phyloP scores from a whole-genome alignment of 495 filamentous ascomycete genomes.

The Xylaria venustula region DNA sequence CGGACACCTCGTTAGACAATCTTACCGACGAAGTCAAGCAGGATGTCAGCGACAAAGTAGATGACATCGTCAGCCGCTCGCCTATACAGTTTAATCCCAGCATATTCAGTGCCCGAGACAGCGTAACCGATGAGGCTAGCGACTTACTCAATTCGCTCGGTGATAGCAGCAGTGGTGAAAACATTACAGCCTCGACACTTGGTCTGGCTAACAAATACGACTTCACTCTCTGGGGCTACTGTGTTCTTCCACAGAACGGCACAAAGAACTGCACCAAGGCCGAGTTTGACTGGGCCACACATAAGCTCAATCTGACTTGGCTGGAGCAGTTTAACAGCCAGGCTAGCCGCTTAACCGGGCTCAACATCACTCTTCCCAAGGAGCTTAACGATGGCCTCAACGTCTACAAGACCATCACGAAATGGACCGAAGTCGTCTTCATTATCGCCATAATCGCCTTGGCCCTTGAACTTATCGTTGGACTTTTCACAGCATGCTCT shows the following conservation, averaged over 20 bases:
- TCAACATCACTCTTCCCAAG: slow-evolving; percentile 55
- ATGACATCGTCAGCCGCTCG: not conserved
- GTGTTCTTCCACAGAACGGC: slow-evolving; percentile 51
- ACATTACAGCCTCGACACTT: slow-evolving; percentile 50
- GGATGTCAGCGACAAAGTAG: slow-evolving; percentile 10
- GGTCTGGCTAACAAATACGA: slow-evolving; percentile 75
- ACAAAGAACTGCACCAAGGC: slow-evolving; percentile 56
- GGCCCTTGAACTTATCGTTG: slow-evolving; percentile 72
- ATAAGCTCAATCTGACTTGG: slow-evolving; percentile 54
- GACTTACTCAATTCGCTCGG: slow-evolving; percentile 38
- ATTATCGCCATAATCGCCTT: slow-evolving; percentile 68
- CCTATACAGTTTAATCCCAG: slow-evolving; percentile 13
- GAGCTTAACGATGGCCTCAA: slow-evolving; percentile 64
- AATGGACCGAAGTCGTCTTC: slow-evolving; percentile 82
- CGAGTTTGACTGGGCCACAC: slow-evolving; percentile 76
- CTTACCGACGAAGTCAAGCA: slow-evolving; percentile 12
- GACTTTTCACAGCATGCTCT: slow-evolving; percentile 64
- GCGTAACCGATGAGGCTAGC: slow-evolving; percentile 59
- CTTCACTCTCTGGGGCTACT: slow-evolving; percentile 86
- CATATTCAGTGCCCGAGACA: slow-evolving; percentile 16
- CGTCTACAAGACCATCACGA: slow-evolving; percentile 67
- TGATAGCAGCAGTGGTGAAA: not conserved
- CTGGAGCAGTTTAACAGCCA: slow-evolving; percentile 42
- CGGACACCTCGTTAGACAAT: slow-evolving; percentile 13
- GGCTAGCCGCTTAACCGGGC: slow-evolving; percentile 25